Percentiles rank a stretch among this genome's conserved stretches.
Evolutionary conservation across 257 asterid genomes (phyloP).

Genomic region (Lavandula angustifolia): DNA sequence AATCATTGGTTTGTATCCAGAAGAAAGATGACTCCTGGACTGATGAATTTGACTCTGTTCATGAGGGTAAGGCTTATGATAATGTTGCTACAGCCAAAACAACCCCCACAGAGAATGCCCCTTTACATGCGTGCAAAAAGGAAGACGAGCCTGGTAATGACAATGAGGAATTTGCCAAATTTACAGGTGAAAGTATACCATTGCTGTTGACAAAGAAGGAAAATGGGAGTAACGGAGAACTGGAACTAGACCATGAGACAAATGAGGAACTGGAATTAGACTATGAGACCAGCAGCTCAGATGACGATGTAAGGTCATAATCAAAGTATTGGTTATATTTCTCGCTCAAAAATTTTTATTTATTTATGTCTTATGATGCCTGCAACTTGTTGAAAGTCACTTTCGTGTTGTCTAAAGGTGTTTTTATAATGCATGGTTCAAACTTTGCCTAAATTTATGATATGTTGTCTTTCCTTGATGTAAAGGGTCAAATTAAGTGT

Average conservation of each 20-base stretch:
- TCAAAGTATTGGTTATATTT: slow-evolving; percentile 15
- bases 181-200: slow-evolving; percentile 12
- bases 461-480: slow-evolving; percentile 5
- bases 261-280: slow-evolving; percentile 28
- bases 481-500: neutral
- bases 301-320: slow-evolving; percentile 40
- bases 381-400: neutral
- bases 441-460: neutral
- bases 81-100: slow-evolving; percentile 39
- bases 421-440: slow-evolving; percentile 6
- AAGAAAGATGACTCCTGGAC: slow-evolving; percentile 32
- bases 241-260: slow-evolving; percentile 33
- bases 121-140: slow-evolving; percentile 31
- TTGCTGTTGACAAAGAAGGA: neutral
- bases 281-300: slow-evolving; percentile 34
- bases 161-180: slow-evolving; percentile 14
- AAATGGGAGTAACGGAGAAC: slow-evolving; percentile 10
- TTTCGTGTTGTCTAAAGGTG: neutral
- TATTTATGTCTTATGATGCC: neutral
- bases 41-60: slow-evolving; percentile 48
- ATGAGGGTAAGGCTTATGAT: slow-evolving; percentile 45
- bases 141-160: slow-evolving; percentile 28
- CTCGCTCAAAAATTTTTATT: neutral
- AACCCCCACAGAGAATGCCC: slow-evolving; percentile 25
- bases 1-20: slow-evolving; percentile 17